Evolutionary conservation across 176 grass and related monocot species (phyloP), one percentile per base, ranked within the genome.

Genomic region (Miscanthus lutarioriparius): DNA sequence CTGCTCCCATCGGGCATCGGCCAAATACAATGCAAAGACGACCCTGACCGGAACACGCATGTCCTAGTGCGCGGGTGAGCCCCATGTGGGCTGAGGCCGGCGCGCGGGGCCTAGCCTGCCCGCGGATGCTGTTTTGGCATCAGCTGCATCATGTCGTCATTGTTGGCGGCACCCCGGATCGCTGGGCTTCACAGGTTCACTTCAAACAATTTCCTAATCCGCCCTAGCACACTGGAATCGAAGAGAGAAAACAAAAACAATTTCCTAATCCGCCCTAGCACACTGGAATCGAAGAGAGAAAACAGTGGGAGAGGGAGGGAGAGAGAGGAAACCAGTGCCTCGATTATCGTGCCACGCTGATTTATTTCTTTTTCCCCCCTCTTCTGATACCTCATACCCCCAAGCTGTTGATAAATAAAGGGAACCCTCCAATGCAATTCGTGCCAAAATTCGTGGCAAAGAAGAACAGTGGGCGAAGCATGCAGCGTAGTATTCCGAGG

Each of bases 21-120:
- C 53, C 53, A 56, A 9, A 22, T 19, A 7, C 53, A 11, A 25
- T 5, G 58, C 58, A 79, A 28, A 4, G 70, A 28, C 28, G 70
- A 20, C 28, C 13, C 13, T 13, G 66, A 17, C 17, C 33, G 48
- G 7, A 38, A 14, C 43, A 15, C 41, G 76, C 22, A 41, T 80
- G 80, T 37, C 43, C 44, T 32, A 27, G 12, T 8, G 5, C 53
- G 16, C 6, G 38, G 36, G 85, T 74, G 85, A 54, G 77, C 78
- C 64, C 85, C 79, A 87, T 82, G 79, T 87, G 79, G 64, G 67
- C 20, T 13, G 3, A 13, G 56, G 3, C 53, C 53, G 12, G 12
- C 53, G 75, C 10, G 56, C 19, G n/a, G 54, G 75, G 75, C 56
- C 76, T 47, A 45, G 8, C 22, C 22, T 10, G 1, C 59, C 2